These are phyloP conservation scores for Candida montana DNA, from an alignment of 805 yeast species.

Conservation along the genomic window DNA sequence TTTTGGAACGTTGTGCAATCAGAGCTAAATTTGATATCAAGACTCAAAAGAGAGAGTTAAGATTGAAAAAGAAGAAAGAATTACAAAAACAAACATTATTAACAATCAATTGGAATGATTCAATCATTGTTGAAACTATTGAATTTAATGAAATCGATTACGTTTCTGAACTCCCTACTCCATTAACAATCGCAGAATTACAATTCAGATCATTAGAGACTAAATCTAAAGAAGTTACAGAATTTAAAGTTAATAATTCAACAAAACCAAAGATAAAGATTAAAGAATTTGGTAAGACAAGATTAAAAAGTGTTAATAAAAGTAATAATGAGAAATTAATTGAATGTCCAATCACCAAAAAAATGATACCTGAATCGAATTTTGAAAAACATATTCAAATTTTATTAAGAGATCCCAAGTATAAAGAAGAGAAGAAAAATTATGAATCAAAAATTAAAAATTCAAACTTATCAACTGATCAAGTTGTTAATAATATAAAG, in stretches of 20 bases:
- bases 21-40: constrained; percentile 45
- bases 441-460: constrained; percentile 52
- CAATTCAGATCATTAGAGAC: constrained; percentile 50
- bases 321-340: constrained; percentile 33
- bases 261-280: constrained; percentile 42
- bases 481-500: constrained; percentile 59
- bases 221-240: constrained; percentile 17
- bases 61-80: constrained; percentile 30
- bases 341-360: constrained; percentile 76
- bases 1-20: constrained; percentile 35
- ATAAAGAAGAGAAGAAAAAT: constrained; percentile 57
- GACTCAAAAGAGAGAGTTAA: constrained; percentile 31
- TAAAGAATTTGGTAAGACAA: constrained; percentile 64
- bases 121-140: constrained; percentile 63
- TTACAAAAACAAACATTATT: constrained; percentile 51
- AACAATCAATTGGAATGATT: constrained; percentile 84
- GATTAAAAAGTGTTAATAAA: constrained; percentile 34
- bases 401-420: constrained; percentile 71
- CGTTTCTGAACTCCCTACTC: constrained; percentile 45
- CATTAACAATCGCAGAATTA: constrained; percentile 53
- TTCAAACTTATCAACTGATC: constrained; percentile 46
- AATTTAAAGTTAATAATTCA: constrained; percentile 16
- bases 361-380: constrained; percentile 60
- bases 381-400: constrained; percentile 69
- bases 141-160: constrained; percentile 59